Base-by-base conservation (phyloP, 148 eudicot genomes). In the Diospyros kaki region DNA sequence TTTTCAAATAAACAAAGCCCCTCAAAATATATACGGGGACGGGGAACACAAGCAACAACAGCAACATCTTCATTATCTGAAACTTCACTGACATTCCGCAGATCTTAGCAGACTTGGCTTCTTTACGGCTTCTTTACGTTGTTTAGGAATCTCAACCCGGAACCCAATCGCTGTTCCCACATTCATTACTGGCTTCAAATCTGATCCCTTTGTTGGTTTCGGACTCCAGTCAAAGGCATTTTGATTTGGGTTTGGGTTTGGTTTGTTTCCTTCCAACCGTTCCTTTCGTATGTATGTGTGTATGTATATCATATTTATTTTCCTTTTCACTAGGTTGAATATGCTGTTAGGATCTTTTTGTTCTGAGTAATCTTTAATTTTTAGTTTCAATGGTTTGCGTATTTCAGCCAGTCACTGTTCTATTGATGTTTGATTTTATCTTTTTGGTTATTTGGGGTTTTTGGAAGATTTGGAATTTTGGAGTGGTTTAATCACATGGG, bases 1-100 rank as follows among this genome's bases (percentile, higher is more conserved):
- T 73, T 8, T 46, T 41, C 61, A 41, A 42, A 41, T 55, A 28
- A 28, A 28, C 28, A 28, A 28, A 28, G 0, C 28, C 28, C 28
- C 28, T 28, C 41, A 58, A 58, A 13, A 52, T 50, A 68, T 51
- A 39, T n/a, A 38, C 15, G 17, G n/a, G 1, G 60, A 44, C 45
- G 44, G 48, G 40, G 13, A 72, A 60, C 18, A 4, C 28, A 1
- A 4, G 4, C 10, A 64, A 10, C 46, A 40, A 18, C 41, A 61
- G 51, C 6, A 43, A n/a, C 45, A 58, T 18, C 11, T 68, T 64
- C 62, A 38, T 71, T 38, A 74, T 44, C 74, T 74, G 64, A 52
- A 58, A 10, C 73, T 58, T 69, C 52, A 15, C 84, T 60, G 79
- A 72, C 78, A 76, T 15, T 80, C 75, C 18, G 44, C 77, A 73